Base-by-base conservation (phyloP, 2,329 filamentous ascomycete genomes). In the Didymella arachidicola region DNA sequence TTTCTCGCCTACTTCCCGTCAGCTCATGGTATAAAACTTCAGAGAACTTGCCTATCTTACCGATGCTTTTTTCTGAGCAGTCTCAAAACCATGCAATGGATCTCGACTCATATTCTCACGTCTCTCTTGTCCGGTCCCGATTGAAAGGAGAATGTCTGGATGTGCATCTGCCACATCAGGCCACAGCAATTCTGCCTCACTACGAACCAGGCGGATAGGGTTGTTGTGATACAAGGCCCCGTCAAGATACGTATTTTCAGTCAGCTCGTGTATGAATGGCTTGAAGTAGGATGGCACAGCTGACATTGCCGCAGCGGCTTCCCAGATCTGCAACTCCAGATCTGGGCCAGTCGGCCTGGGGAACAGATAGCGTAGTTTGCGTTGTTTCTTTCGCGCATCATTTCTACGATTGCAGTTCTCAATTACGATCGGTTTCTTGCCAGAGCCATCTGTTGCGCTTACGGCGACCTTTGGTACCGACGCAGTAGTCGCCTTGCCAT, bases 241-340 rank as follows among this genome's bases (percentile, higher is more conserved):
- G 29, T 47, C 45, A 14, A 36, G 11, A 18, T 36, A 47, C 8
- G n/a, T 7, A 14, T 71, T 66, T 41, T 73, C 73, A 0, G 78
- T 78, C 26, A 74, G 68, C 19, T 69, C 63, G 52, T 83, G 75
- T 10, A 69, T 65, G 60, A 80, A 81, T 0, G 77, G 76, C 51
- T 78, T 78, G 67, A 82, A 82, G 54, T 73, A 79, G 1, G 66
- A 67, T 7, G 80, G 79, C 11, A 77, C 77, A 3, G 81, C 79
- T 7, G 79, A 73, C 4, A 80, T 79, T 14, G 80, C 80, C 26
- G 79, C 74, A n/a, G 79, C 77, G 42, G 46, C 55, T 30, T 62
- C 59, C 22, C 55, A 45, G 3, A 56, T 53, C 51, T 11, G 47
- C 14, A 46, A 16, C 7, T 46, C 44, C 14, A 34, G 32, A 34